Percentiles rank a stretch among this genome's conserved stretches.
phyloP scores from a whole-genome alignment of 306 rosid species.

The Mimosa pudica region DNA sequence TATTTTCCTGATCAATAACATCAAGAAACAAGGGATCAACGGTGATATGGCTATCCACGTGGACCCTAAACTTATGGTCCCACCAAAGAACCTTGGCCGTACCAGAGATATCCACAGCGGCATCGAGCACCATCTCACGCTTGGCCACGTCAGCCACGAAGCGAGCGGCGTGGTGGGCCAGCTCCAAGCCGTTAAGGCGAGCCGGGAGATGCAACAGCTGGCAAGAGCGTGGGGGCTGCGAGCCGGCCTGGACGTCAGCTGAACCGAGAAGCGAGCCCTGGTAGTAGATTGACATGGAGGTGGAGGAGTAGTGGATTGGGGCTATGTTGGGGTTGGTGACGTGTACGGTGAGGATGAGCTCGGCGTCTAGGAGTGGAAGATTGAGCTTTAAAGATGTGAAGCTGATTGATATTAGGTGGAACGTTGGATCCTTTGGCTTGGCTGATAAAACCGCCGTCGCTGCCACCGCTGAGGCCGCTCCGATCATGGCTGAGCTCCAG shows the following conservation, averaged over 20 bases:
- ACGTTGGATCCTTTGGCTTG: constrained; percentile 84
- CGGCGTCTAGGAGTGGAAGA: constrained; percentile 71
- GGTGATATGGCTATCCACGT: constrained; percentile 77
- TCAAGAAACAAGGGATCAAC: constrained; percentile 90
- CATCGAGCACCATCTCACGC: constrained; percentile 79
- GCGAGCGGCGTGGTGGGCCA: constrained; percentile 65
- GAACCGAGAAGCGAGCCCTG: constrained; percentile 79
- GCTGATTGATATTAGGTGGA: constrained; percentile 68
- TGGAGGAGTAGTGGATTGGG: constrained; percentile 73
- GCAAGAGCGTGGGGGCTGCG: constrained; percentile 70
- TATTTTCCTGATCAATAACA: constrained; percentile 70
- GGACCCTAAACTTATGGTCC: constrained; percentile 69
- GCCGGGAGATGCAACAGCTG: constrained; percentile 77
- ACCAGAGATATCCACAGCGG: constrained; percentile 68
- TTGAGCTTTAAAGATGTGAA: constrained; percentile 69
- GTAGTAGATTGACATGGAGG: constrained; percentile 88
- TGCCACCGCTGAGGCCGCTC: constrained; percentile 76
- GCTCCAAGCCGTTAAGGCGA: constrained; percentile 55
- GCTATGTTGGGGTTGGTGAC: constrained; percentile 83
- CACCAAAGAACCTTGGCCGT: constrained; percentile 77
- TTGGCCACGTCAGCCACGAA: constrained; percentile 61
- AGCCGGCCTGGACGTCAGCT: constrained; percentile 71
- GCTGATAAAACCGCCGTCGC: constrained; percentile 56
- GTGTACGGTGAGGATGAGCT: constrained; percentile 73
- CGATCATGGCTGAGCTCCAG: constrained; percentile 72